Base-by-base conservation (phyloP, 352 stramenopile species). In the Globisporangium ultimum region DNA sequence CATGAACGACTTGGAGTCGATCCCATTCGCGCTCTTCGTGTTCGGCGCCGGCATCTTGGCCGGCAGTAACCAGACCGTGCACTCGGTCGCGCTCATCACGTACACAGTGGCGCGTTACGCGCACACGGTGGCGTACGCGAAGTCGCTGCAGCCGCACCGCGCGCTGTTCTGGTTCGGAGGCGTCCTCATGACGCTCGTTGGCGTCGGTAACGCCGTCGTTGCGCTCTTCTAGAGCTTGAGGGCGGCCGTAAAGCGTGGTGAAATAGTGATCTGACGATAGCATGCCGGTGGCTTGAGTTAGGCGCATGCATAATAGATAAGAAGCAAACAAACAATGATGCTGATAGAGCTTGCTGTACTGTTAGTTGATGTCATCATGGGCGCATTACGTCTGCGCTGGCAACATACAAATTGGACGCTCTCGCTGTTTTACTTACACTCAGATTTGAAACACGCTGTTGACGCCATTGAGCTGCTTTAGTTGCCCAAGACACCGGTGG, bases 1-100 rank as follows among this genome's bases (percentile, higher is more conserved):
- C 10, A 57, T 58, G 45, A 88, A 87, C 62, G 78, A 88, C 61
- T 60, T 87, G 42, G 78, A 88, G 62, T 72, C 69, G n/a, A 79
- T 90, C 53, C 80, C 80, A 3, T 52, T 87, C 2, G 75, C 67
- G 49, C 72, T 88, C 18, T 50, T 78, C 28, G 63, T 86, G 22
- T 86, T 87, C 43, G 78, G 60, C 21, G 71, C 55, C 7, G 74
- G 74, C 13, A 69, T 85, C 24, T 66, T 84, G 34, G 66, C 73
- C 17, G 67, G 64, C 15, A 63, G 55, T 21, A 72, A 81, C 63
- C 45, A 67, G 13, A 62, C 21, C 3, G 70, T 87, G 46, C 74
- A 83, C 53, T 48, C 47, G 20, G 68, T 40, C 17, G 70, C 72
- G 18, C 67, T 84, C 58, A 51, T 64, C 10, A 22, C 53, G 15